phyloP scores from a whole-genome alignment of 2,329 filamentous ascomycete species.

The Mollisia scopiformis region DNA sequence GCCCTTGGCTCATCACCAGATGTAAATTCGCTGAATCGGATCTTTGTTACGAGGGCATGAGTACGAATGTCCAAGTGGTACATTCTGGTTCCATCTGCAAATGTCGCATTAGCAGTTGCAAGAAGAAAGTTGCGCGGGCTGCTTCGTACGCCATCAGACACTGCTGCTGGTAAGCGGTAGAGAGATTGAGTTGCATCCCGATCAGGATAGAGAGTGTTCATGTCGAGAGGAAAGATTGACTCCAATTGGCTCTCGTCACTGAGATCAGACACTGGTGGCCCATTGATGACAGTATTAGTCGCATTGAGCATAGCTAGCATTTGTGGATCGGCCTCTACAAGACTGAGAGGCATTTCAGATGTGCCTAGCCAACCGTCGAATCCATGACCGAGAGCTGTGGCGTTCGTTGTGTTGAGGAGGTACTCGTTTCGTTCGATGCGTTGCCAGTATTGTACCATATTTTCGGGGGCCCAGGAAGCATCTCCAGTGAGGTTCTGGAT shows the following conservation, averaged over 20 bases:
- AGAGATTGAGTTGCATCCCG: neutral
- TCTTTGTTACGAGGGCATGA: slow-evolving; percentile 43
- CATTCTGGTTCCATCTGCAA: slow-evolving; percentile 23
- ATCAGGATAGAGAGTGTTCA: neutral
- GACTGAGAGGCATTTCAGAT: neutral
- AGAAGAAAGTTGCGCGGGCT: slow-evolving; percentile 32
- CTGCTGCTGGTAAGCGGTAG: neutral
- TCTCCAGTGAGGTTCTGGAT: slow-evolving; percentile 47
- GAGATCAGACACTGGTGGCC: neutral
- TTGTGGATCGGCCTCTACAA: neutral
- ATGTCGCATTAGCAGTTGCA: slow-evolving; percentile 21
- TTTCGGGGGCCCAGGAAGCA: slow-evolving; percentile 42
- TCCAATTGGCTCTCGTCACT: neutral
- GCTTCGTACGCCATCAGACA: slow-evolving; percentile 17
- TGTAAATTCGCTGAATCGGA: slow-evolving; percentile 40
- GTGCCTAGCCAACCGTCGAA: slow-evolving; percentile 37
- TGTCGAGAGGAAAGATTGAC: neutral
- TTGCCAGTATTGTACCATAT: slow-evolving; percentile 45
- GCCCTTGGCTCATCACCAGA: slow-evolving; percentile 3
- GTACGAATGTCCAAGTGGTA: slow-evolving; percentile 26
- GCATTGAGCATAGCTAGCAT: neutral
- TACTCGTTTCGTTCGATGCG: slow-evolving; percentile 48
- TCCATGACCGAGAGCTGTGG: slow-evolving; percentile 45
- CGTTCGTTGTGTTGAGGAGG: slow-evolving; percentile 33
- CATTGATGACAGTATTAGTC: neutral